Percentiles rank a stretch among this genome's conserved stretches.
Conservation (phyloP, 1,284 basidiomycete genomes). For the Volvariella surrecta region DNA sequence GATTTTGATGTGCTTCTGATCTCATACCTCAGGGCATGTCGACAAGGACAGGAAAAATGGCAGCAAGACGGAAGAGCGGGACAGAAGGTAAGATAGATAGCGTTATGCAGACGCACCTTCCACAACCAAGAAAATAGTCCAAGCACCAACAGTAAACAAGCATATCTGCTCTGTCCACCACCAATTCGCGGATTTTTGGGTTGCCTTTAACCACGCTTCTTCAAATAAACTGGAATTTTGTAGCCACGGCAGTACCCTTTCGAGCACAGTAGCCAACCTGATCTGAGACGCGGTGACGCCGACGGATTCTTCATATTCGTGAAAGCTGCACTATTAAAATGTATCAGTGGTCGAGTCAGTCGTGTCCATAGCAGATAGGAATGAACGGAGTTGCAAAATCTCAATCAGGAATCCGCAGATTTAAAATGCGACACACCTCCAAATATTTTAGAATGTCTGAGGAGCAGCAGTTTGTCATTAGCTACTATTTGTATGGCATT, state of each 20-base stretch:
- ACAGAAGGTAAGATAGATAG: no score
- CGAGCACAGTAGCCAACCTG: constrained; percentile 6
- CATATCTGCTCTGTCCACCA: constrained; percentile 75
- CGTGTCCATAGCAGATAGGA: background rate
- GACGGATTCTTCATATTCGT: constrained; percentile 27
- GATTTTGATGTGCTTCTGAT: no score
- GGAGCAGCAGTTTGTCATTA: background rate
- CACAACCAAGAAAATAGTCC: constrained; percentile 49
- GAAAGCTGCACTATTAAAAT: constrained; percentile 43
- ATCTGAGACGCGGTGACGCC: background rate
- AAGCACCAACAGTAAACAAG: constrained; percentile 55
- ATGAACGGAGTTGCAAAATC: no score
- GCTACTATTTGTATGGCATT: constrained; percentile 1
- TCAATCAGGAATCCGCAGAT: no score
- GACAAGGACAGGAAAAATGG: no score
- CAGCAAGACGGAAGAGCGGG: no score
- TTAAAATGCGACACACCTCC: constrained; percentile 36
- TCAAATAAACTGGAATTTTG: constrained; percentile 53
- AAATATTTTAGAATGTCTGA: constrained; percentile 48
- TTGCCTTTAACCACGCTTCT: constrained; percentile 36
- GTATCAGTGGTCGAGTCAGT: background rate
- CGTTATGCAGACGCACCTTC: constrained; percentile 46
- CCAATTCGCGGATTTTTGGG: constrained; percentile 42
- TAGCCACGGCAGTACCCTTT: constrained; percentile 50
- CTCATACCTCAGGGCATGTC: no score